Evolutionary conservation across 176 grass and related monocot species (phyloP).

Genomic region (Typha latifolia): DNA sequence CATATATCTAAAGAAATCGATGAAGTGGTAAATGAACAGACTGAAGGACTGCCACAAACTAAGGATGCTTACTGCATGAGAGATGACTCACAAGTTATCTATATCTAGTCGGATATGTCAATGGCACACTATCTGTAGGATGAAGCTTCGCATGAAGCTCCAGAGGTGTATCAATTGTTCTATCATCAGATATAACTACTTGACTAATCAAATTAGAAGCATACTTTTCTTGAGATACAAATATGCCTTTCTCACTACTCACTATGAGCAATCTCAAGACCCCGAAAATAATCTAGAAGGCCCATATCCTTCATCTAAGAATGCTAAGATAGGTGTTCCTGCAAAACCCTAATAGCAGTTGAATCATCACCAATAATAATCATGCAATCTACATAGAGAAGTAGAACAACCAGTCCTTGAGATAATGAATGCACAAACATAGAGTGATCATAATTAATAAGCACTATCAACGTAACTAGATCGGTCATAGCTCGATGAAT

Average conservation of each 20-base stretch:
- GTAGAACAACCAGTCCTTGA: background rate
- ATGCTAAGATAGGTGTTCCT: background rate
- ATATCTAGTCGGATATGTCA: too few species aligned
- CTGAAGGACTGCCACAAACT: too few species aligned
- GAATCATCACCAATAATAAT: background rate
- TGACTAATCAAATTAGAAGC: too few species aligned
- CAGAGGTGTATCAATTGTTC: too few species aligned
- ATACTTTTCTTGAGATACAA: too few species aligned
- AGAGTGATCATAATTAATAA: background rate
- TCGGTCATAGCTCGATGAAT: background rate
- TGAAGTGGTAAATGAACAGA: too few species aligned
- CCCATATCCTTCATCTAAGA: background rate
- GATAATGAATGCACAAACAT: background rate
- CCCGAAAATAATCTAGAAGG: background rate
- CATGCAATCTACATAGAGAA: background rate
- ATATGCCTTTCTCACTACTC: background rate
- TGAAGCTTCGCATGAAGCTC: too few species aligned
- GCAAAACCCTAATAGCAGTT: background rate
- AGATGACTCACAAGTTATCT: background rate
- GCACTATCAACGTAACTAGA: background rate
- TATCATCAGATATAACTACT: too few species aligned
- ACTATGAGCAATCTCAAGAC: background rate
- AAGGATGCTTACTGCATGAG: background rate
- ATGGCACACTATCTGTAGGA: too few species aligned
- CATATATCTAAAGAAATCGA: too few species aligned